A percentile compares a stretch with the other conserved stretches of the same genome.
These are phyloP conservation scores for Stylonectria norvegica DNA, from an alignment of 2,329 filamentous ascomycete genomes.

Conservation along the genomic window DNA sequence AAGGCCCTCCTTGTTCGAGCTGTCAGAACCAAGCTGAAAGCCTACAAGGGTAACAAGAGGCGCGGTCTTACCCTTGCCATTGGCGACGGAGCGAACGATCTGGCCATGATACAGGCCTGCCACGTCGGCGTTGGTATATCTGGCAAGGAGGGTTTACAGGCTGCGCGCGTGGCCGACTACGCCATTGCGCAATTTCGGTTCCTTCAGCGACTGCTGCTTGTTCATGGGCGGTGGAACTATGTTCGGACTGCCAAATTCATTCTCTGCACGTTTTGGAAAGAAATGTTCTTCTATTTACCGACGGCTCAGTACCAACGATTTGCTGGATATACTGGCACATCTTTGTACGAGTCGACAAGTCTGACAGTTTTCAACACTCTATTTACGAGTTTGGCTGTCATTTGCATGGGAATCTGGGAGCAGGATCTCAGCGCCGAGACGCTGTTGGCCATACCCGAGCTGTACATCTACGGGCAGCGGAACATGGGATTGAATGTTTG, in stretches of 20 bases:
- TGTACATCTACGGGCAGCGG: conserved; percentile 80
- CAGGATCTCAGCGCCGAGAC: conserved; percentile 83
- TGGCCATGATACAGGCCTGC: conserved; percentile 85
- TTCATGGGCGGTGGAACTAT: conserved; percentile 90
- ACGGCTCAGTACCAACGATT: conserved; percentile 81
- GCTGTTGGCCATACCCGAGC: conserved; percentile 84
- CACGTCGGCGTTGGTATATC: conserved; percentile 91
- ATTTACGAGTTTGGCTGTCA: conserved; percentile 85
- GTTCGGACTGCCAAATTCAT: conserved; percentile 85
- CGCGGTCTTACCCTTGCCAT: conserved; percentile 81
- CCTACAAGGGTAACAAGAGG: conserved; percentile 32
- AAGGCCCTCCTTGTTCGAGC: conserved; percentile 85
- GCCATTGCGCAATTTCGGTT: conserved; percentile 90
- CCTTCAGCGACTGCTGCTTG: conserved; percentile 75
- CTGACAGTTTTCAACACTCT: conserved; percentile 91
- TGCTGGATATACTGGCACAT: conserved; percentile 86
- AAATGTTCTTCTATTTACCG: conserved; percentile 76
- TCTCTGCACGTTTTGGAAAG: conserved; percentile 89
- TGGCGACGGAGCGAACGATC: conserved; percentile 89
- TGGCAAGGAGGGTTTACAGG: conserved; percentile 87
- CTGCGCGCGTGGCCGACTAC: conserved; percentile 86
- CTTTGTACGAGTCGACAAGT: conserved; percentile 81
- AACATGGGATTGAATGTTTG: conserved; percentile 69
- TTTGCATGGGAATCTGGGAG: conserved; percentile 88
- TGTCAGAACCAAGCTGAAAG: conserved; percentile 69